Evolutionary conservation across 2,329 filamentous ascomycete species (phyloP).

Genomic region (Colletotrichum brevisporum): DNA sequence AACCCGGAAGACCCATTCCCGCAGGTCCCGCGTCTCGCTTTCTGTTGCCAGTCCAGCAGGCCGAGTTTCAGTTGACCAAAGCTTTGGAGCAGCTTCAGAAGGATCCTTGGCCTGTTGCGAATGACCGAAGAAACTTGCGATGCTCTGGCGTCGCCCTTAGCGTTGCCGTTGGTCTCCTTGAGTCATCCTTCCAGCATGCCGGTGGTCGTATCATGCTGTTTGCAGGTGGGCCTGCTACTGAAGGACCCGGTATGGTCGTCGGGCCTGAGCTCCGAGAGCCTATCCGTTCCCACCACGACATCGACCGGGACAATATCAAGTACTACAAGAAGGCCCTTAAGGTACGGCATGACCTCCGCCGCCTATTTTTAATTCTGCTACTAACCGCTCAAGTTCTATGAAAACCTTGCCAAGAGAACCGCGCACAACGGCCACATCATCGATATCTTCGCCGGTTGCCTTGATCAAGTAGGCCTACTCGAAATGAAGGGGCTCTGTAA

Average conservation of each 20-base stretch:
- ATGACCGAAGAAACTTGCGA: slow-evolving; percentile 89
- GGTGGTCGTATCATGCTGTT: slow-evolving; percentile 98
- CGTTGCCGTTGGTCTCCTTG: slow-evolving; percentile 91
- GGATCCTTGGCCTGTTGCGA: slow-evolving; percentile 97
- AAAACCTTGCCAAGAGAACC: slow-evolving; percentile 91
- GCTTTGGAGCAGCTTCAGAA: slow-evolving; percentile 95
- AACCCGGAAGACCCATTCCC: slow-evolving; percentile 81
- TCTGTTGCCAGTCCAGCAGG: slow-evolving; percentile 93
- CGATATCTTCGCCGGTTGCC: slow-evolving; percentile 96
- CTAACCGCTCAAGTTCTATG: slow-evolving; percentile 81
- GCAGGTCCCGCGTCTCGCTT: slow-evolving; percentile 90
- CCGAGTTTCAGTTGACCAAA: slow-evolving; percentile 97
- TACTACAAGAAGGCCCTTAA: slow-evolving; percentile 99
- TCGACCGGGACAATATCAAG: slow-evolving; percentile 98
- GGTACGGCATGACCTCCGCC: slow-evolving; percentile 60
- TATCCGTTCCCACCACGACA: slow-evolving; percentile 98
- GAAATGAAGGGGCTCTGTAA: slow-evolving; percentile 99
- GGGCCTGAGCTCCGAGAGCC: slow-evolving; percentile 95
- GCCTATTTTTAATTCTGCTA: slow-evolving; percentile 3
- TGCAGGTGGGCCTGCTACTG: slow-evolving; percentile 92
- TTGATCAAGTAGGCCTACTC: slow-evolving; percentile 95
- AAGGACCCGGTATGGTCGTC: slow-evolving; percentile 97
- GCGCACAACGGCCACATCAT: slow-evolving; percentile 98
- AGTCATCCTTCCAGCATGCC: slow-evolving; percentile 95
- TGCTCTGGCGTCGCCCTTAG: slow-evolving; percentile 98